Percentiles rank a stretch among this genome's conserved stretches.
These are phyloP conservation scores for Beauveria sp. DNA, from an alignment of 2,329 filamentous ascomycete species.

Conservation along the genomic window DNA sequence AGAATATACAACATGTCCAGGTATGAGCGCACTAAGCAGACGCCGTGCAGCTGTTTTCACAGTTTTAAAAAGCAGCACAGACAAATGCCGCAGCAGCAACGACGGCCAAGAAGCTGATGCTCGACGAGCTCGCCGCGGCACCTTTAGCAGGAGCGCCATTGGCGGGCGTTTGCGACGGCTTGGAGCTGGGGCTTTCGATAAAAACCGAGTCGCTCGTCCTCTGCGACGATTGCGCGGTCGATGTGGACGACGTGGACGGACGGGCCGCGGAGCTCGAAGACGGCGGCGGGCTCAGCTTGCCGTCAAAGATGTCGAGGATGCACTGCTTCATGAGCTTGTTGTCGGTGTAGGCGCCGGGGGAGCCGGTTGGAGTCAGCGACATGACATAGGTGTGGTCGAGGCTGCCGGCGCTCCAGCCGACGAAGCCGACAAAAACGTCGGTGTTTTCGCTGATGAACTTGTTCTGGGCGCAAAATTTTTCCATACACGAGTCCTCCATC, in stretches of 20 bases:
- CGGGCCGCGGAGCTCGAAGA: background rate
- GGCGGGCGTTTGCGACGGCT: background rate
- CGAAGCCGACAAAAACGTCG: slow-evolving; percentile 39
- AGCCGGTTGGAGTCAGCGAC: slow-evolving; percentile 31
- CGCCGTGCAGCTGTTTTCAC: background rate
- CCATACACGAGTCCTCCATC: slow-evolving; percentile 33
- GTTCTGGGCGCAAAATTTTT: slow-evolving; percentile 39
- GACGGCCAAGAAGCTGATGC: background rate
- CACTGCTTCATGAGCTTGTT: slow-evolving; percentile 36
- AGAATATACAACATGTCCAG: background rate
- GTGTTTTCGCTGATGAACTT: slow-evolving; percentile 37
- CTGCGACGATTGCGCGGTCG: background rate
- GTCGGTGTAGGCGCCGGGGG: slow-evolving; percentile 24
- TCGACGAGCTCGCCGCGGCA: background rate
- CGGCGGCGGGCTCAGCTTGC: slow-evolving; percentile 12
- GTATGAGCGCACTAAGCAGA: background rate
- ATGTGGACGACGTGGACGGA: background rate
- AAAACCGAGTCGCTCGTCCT: background rate
- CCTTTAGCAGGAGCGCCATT: background rate
- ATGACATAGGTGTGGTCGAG: slow-evolving; percentile 35
- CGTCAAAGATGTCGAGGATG: slow-evolving; percentile 29
- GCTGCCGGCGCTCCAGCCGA: slow-evolving; percentile 39
- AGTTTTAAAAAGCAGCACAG: background rate
- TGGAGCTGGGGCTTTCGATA: background rate
- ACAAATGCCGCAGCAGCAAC: background rate